Conservation (phyloP, 2,329 filamentous ascomycete species). For the Sarocladium oryzae region DNA sequence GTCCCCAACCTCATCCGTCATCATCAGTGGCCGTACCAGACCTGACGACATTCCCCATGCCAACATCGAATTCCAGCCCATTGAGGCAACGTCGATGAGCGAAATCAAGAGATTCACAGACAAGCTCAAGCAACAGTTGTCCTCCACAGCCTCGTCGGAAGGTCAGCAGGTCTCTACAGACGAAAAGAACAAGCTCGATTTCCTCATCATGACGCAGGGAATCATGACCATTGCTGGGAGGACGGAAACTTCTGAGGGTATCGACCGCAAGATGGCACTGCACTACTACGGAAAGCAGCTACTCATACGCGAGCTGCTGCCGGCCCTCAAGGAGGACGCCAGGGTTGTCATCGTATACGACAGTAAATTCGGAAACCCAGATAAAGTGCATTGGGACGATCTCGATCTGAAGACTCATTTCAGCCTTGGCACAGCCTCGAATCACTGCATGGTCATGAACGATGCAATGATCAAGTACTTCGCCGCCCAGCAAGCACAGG, state of each 20-base stretch:
- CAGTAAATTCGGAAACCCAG: slow-evolving; percentile 21
- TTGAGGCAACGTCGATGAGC: slow-evolving; percentile 28
- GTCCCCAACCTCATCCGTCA: slow-evolving; percentile 19
- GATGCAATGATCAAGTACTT: slow-evolving; percentile 29
- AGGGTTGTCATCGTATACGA: slow-evolving; percentile 34
- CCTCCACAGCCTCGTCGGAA: too few species aligned
- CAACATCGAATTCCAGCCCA: slow-evolving; percentile 25
- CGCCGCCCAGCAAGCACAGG: slow-evolving; percentile 21
- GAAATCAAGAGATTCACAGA: slow-evolving; percentile 27
- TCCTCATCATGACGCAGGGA: slow-evolving; percentile 33
- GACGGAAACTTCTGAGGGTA: slow-evolving; percentile 35
- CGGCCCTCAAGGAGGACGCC: slow-evolving; percentile 26
- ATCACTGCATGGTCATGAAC: slow-evolving; percentile 33
- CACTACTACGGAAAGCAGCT: slow-evolving; percentile 40
- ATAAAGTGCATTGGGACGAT: slow-evolving; percentile 30
- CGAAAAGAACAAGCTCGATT: too few species aligned
- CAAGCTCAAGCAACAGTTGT: too few species aligned
- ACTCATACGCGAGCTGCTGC: slow-evolving; percentile 33
- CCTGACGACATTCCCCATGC: slow-evolving; percentile 21
- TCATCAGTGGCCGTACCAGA: slow-evolving; percentile 26
- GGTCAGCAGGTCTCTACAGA: slow-evolving; percentile 17
- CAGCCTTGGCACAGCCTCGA: slow-evolving; percentile 24
- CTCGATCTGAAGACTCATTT: slow-evolving; percentile 31
- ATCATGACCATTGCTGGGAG: slow-evolving; percentile 28
- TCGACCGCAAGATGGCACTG: slow-evolving; percentile 38